These are phyloP conservation scores for Emmonsiellopsis sp. DNA, from an alignment of 2,329 filamentous ascomycete genomes.

Conservation along the genomic window DNA sequence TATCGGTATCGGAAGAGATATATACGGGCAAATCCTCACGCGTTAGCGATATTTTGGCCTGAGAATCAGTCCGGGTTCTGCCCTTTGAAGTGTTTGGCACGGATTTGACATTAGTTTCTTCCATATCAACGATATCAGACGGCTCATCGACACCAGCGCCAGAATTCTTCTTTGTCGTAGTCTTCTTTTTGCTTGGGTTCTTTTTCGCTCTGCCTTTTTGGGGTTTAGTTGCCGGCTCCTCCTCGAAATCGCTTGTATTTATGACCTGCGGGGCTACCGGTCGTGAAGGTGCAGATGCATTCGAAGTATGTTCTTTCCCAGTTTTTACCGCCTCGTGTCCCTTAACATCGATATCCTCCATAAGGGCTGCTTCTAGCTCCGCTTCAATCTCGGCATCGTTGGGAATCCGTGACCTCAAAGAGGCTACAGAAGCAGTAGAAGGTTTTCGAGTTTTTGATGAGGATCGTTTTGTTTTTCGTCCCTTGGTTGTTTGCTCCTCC, in stretches of 20 bases:
- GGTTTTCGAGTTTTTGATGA: slow-evolving; percentile 41
- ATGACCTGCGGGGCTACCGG: slow-evolving; percentile 2
- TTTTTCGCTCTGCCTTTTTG: slow-evolving; percentile 15
- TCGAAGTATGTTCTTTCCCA: slow-evolving; percentile 17
- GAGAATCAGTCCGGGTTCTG: too few relatives aligned
- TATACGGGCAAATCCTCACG: too few relatives aligned
- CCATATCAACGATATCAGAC: neutral
- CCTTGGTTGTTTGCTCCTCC: slow-evolving; percentile 34
- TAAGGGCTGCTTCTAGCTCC: slow-evolving; percentile 56
- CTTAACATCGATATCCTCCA: slow-evolving; percentile 29
- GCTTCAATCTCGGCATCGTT: slow-evolving; percentile 59
- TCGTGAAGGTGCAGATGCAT: neutral
- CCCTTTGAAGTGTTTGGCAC: too few relatives aligned
- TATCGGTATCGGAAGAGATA: too few relatives aligned
- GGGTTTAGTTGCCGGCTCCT: slow-evolving; percentile 12
- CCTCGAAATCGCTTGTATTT: slow-evolving; percentile 4
- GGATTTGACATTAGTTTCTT: neutral
- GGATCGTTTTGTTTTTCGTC: slow-evolving; percentile 27
- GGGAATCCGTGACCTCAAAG: slow-evolving; percentile 38
- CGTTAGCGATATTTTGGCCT: too few relatives aligned
- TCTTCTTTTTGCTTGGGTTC: slow-evolving; percentile 10
- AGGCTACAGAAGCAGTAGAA: slow-evolving; percentile 40
- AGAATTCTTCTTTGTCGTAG: slow-evolving; percentile 8
- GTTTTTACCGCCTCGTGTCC: slow-evolving; percentile 44
- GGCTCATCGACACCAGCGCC: neutral